Conservation (phyloP, 306 rosid species). For the Cicer chorassanicum region DNA sequence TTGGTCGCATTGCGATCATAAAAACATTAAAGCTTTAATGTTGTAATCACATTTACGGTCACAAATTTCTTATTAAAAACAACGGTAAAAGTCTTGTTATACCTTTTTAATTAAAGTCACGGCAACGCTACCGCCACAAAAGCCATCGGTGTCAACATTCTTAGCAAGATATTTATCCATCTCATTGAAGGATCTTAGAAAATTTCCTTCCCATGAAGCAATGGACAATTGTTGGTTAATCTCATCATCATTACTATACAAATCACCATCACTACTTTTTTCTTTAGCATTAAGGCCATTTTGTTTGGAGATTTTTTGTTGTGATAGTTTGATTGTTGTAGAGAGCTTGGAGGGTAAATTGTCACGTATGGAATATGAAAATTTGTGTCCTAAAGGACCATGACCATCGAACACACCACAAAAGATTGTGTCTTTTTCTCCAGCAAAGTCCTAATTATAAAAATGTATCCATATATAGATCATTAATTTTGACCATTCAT, state of each 20-base stretch:
- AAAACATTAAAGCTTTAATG: no score
- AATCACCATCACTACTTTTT: neutral
- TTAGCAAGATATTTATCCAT: slow-evolving; percentile 61
- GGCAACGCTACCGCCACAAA: slow-evolving; percentile 77
- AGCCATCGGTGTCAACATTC: slow-evolving; percentile 55
- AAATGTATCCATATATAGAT: neutral
- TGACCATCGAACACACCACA: slow-evolving; percentile 99
- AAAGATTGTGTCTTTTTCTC: slow-evolving; percentile 58
- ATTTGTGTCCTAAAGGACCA: slow-evolving; percentile 82
- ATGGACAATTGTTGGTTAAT: slow-evolving; percentile 42
- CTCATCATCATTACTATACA: neutral
- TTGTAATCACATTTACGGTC: no score
- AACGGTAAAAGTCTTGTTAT: slow-evolving; percentile 27
- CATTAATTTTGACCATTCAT: slow-evolving; percentile 24
- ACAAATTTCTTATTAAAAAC: no score
- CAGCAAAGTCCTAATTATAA: slow-evolving; percentile 57
- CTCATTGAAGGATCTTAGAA: slow-evolving; percentile 59
- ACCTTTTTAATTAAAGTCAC: slow-evolving; percentile 82
- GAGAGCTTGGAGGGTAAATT: slow-evolving; percentile 72
- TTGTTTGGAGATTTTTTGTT: slow-evolving; percentile 31
- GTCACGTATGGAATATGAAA: slow-evolving; percentile 65
- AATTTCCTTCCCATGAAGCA: slow-evolving; percentile 69
- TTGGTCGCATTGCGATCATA: no score
- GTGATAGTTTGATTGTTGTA: slow-evolving; percentile 55
- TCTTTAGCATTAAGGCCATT: neutral